Evolutionary conservation across 805 yeast genomes (phyloP), one percentile per base, ranked within the genome.

Genomic region (Wickerhamomyces queroliae): DNA sequence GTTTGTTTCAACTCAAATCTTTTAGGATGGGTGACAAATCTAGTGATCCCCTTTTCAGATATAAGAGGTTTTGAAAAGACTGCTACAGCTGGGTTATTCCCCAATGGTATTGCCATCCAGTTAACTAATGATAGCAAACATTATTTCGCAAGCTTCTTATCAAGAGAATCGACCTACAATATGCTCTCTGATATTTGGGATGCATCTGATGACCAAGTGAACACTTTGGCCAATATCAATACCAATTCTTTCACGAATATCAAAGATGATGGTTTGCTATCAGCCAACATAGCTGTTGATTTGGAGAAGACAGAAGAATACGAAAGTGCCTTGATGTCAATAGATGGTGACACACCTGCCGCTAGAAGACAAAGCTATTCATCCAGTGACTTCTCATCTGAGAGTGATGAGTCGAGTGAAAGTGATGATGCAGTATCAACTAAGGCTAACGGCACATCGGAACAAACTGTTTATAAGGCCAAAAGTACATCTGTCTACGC

Each of bases 21-120:
- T 29, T 64, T 91, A 33, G 96, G 96, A 1, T 90, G 96, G 95
- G 84, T 88, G 10, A 87, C 96, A 9, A 84, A 76, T 46, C 64
- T 90, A 28, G 74, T 83, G 3, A 72, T 93, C 16, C 79, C 87
- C 0, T 73, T 80, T 48, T 76, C 72, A 35, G 95, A 88, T 40
- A 76, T 93, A 20, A 67, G 72, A 10, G 67, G 73, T 22, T 76
- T 89, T 49, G 96, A 91, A 52, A 86, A 87, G 60, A 83, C 80
- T 42, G 72, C 80, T 16, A 88, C 96, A 0, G 96, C 87, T 6
- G 96, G 95, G 0, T 66, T 91, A 19, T 88, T 91, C 53, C 95
- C 95, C 18, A 91, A 91, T 57, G 97, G 95, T 3, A 87, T 91
- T 30, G 74, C 53, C 4, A 35, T 55, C 1, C 33, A 37, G 9